These are phyloP conservation scores for Mycena kentingensis DNA, from an alignment of 768 basidiomycete species.

Conservation along the genomic window DNA sequence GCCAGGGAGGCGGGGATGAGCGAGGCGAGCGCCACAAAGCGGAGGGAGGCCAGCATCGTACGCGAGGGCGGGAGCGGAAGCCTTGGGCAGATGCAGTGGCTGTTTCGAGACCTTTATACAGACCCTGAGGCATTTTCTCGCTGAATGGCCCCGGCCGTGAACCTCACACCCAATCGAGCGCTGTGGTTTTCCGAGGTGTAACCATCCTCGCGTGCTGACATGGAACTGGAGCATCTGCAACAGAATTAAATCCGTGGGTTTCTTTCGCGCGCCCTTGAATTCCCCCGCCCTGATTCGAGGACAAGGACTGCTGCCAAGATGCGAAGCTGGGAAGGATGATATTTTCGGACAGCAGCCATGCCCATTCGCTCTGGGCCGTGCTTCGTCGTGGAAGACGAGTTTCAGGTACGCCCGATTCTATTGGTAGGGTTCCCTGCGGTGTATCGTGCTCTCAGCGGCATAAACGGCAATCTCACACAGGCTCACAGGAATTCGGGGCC, in stretches of 20 bases:
- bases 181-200: background rate
- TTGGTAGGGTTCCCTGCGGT: too few relatives aligned
- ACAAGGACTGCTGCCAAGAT: background rate
- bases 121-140: background rate
- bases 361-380: too few relatives aligned
- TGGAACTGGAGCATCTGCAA: background rate
- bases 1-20: background rate
- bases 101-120: background rate
- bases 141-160: too few relatives aligned
- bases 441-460: too few relatives aligned
- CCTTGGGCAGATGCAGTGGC: background rate
- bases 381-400: too few relatives aligned
- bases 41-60: slow-evolving; percentile 1
- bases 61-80: background rate
- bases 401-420: too few relatives aligned
- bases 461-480: too few relatives aligned
- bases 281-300: background rate
- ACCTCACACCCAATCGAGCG: background rate
- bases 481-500: too few relatives aligned
- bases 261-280: background rate
- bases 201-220: background rate
- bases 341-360: too few relatives aligned
- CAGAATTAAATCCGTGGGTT: background rate
- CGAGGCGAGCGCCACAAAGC: background rate
- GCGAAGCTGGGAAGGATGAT: background rate